phyloP scores from a whole-genome alignment of 495 filamentous ascomycete genomes.

The Penicillium verhagenii region DNA sequence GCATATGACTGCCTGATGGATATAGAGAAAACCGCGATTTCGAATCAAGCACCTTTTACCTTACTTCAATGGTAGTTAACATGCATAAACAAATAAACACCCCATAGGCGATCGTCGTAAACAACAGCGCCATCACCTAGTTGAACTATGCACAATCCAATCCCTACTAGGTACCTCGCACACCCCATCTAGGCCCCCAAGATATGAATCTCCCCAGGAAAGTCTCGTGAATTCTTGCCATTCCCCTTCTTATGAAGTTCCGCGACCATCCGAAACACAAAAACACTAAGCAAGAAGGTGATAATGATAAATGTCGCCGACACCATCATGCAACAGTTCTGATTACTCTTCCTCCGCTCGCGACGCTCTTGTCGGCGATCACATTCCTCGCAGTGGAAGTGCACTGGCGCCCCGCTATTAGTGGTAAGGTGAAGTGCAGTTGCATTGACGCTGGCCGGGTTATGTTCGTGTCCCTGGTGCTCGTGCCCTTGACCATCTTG shows the following conservation, averaged over 20 bases:
- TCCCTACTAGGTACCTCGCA: not conserved
- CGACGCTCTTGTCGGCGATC: slow-evolving; percentile 1
- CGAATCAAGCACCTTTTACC: not conserved
- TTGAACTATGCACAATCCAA: too few species aligned
- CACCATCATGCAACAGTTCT: not conserved
- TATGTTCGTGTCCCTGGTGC: not conserved
- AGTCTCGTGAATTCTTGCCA: not conserved
- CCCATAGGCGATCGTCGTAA: too few species aligned
- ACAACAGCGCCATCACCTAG: too few species aligned
- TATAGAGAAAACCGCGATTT: slow-evolving; percentile 9
- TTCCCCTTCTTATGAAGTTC: not conserved
- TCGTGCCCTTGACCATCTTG: too few species aligned
- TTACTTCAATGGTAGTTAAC: not conserved
- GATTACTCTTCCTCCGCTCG: not conserved
- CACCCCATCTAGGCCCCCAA: not conserved
- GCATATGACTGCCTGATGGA: slow-evolving; percentile 8
- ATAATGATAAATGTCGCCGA: not conserved
- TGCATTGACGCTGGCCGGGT: not conserved
- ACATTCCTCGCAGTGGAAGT: slow-evolving; percentile 1
- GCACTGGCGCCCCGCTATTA: not conserved
- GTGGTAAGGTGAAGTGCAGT: not conserved
- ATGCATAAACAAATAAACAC: not conserved
- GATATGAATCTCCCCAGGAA: not conserved
- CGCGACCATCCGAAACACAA: not conserved
- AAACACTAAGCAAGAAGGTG: not conserved